Conservation (phyloP, 257 asterid species). For the Scutellaria barbata region DNA sequence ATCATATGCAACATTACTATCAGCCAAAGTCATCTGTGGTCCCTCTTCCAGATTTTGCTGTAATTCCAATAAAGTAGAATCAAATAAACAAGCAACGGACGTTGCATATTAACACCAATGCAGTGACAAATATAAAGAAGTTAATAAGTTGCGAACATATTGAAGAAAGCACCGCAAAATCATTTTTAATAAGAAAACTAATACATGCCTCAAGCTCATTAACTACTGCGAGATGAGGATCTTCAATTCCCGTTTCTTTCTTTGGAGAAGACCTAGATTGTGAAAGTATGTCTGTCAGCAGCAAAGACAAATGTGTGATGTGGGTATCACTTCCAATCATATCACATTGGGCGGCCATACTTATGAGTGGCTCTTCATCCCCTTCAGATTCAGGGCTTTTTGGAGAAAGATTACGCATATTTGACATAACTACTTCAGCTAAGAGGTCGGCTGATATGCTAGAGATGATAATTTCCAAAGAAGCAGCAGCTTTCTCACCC, state of each 20-base stretch:
- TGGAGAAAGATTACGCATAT: slow-evolving; percentile 75
- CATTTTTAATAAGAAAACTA: slow-evolving; percentile 29
- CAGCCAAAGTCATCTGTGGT: slow-evolving; percentile 41
- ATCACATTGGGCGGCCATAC: slow-evolving; percentile 47
- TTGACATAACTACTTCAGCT: slow-evolving; percentile 95
- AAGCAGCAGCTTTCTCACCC: slow-evolving; percentile 87
- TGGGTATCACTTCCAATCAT: slow-evolving; percentile 56
- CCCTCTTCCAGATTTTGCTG: slow-evolving; percentile 64
- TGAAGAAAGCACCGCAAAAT: slow-evolving; percentile 15
- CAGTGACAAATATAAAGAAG: slow-evolving; percentile 15
- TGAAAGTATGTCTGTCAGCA: slow-evolving; percentile 61
- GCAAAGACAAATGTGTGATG: slow-evolving; percentile 63
- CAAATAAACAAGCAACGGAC: slow-evolving; percentile 9
- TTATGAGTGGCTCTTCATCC: slow-evolving; percentile 52
- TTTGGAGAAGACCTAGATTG: slow-evolving; percentile 45
- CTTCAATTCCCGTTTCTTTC: slow-evolving; percentile 47
- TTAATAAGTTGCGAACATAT: slow-evolving; percentile 2
- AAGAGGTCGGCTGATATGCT: slow-evolving; percentile 96
- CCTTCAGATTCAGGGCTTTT: slow-evolving; percentile 57
- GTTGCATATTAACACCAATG: slow-evolving; percentile 20
- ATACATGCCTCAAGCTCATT: slow-evolving; percentile 64
- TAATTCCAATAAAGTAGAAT: slow-evolving; percentile 37
- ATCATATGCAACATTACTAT: slow-evolving; percentile 46
- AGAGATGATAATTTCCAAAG: slow-evolving; percentile 88
- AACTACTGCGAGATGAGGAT: slow-evolving; percentile 44